phyloP scores from a whole-genome alignment of 441 rosid genomes.

The Syzygium syzygioides region DNA sequence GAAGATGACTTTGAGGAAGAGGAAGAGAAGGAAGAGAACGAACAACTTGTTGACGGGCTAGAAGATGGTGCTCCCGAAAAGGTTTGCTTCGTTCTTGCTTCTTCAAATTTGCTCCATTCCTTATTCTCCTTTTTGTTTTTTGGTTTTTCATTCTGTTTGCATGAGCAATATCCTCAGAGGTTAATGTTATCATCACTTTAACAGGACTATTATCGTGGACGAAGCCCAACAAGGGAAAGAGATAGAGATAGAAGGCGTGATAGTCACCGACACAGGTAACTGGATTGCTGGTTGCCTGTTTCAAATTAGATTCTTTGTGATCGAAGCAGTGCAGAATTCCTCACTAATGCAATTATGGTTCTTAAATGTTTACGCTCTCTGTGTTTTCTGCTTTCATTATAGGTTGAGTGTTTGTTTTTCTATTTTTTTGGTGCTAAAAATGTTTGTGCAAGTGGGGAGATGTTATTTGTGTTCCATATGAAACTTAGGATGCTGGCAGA shows the following conservation, averaged over 20 bases:
- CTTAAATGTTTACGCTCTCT: background rate
- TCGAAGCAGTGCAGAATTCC: background rate
- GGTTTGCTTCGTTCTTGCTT: conserved; percentile 26
- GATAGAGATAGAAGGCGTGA: conserved; percentile 78
- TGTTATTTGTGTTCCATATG: background rate
- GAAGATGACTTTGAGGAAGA: conserved; percentile 98
- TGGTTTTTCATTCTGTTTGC: background rate
- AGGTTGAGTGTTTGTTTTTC: background rate
- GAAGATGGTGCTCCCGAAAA: conserved; percentile 53
- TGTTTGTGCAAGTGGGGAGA: background rate
- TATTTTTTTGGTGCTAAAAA: background rate
- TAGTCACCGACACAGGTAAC: conserved; percentile 67
- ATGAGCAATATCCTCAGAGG: background rate
- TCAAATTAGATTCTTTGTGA: background rate
- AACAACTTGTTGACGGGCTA: conserved; percentile 44
- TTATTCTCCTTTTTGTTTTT: background rate
- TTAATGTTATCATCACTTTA: conserved; percentile 2
- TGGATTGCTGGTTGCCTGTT: background rate
- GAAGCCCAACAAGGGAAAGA: conserved; percentile 78
- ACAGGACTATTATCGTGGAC: conserved; percentile 66
- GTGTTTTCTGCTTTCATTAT: background rate
- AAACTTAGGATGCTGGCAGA: background rate
- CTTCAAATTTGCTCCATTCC: background rate
- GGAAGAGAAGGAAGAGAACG: conserved; percentile 88
- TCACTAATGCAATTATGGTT: background rate